Percentiles rank a stretch among this genome's conserved stretches.
Conservation (phyloP, 306 rosid species). For the Cajanus cajan region DNA sequence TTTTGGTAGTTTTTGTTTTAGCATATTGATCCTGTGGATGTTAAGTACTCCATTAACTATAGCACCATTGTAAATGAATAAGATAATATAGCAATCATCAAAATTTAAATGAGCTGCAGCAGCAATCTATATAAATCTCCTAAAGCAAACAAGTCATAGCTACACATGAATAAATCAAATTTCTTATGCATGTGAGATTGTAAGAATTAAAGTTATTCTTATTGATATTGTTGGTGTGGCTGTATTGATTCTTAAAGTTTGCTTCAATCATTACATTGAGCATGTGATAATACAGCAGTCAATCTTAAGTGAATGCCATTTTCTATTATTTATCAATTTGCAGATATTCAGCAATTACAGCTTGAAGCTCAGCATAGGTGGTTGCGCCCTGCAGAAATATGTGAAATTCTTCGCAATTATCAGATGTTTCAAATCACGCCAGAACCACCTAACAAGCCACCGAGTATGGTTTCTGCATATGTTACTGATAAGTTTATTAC, state of each 20-base stretch:
- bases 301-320: slow-evolving; percentile 8
- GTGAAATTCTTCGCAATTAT: slow-evolving; percentile 80
- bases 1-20: background rate
- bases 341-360: slow-evolving; percentile 70
- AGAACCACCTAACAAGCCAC: slow-evolving; percentile 82
- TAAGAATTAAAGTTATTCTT: background rate
- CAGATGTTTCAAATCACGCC: slow-evolving; percentile 58
- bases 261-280: background rate
- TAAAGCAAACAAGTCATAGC: background rate
- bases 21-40: background rate
- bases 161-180: background rate
- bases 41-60: background rate
- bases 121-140: background rate
- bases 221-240: background rate
- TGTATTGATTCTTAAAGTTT: slow-evolving; percentile 14
- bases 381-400: slow-evolving; percentile 90
- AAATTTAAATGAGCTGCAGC: background rate
- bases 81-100: background rate
- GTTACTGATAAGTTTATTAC: slow-evolving; percentile 6
- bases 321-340: slow-evolving; percentile 30
- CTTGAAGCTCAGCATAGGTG: slow-evolving; percentile 80
- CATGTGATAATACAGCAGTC: background rate
- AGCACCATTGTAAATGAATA: background rate
- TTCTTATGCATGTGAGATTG: background rate
- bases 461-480: slow-evolving; percentile 54